phyloP scores from a whole-genome alignment of 176 grass and related monocot species.

The Aechmea fasciata region DNA sequence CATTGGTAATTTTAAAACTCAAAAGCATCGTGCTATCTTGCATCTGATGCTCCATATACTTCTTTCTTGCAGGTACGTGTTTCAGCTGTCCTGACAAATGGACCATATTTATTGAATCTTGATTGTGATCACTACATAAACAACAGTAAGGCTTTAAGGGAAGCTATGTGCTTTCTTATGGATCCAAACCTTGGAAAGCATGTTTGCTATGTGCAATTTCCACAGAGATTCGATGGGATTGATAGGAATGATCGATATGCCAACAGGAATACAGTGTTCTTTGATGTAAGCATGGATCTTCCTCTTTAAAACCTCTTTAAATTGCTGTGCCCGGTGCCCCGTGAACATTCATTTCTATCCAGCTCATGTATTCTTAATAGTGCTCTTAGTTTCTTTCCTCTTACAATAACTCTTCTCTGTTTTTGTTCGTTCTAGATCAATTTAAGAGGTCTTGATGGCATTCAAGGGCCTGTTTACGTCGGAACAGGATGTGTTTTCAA shows the following conservation, averaged over 20 bases:
- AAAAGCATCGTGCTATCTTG: conserved; percentile 22
- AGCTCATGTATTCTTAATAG: background rate
- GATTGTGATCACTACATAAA: conserved; percentile 99
- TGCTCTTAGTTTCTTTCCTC: background rate
- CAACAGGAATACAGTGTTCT: conserved; percentile 95
- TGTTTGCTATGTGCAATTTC: conserved; percentile 94
- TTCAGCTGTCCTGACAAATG: conserved; percentile 97
- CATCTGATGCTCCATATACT: conserved; percentile 16
- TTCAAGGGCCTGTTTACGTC: conserved; percentile 94
- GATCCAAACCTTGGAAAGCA: conserved; percentile 86
- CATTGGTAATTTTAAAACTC: conserved; percentile 1
- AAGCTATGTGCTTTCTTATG: conserved; percentile 99
- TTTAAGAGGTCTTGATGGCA: conserved; percentile 95
- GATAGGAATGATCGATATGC: conserved; percentile 95
- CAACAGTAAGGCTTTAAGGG: conserved; percentile 87
- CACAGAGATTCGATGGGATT: conserved; percentile 93
- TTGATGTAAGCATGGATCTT: conserved; percentile 60
- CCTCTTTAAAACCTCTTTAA: background rate
- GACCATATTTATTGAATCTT: conserved; percentile 95
- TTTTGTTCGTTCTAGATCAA: conserved; percentile 53
- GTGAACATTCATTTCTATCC: background rate
- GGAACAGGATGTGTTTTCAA: conserved; percentile 99
- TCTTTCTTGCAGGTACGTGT: conserved; percentile 67
- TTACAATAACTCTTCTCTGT: background rate
- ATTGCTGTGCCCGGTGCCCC: background rate